Base-by-base conservation (phyloP, 2,329 filamentous ascomycete genomes). In the Tolypocladium amazonense region DNA sequence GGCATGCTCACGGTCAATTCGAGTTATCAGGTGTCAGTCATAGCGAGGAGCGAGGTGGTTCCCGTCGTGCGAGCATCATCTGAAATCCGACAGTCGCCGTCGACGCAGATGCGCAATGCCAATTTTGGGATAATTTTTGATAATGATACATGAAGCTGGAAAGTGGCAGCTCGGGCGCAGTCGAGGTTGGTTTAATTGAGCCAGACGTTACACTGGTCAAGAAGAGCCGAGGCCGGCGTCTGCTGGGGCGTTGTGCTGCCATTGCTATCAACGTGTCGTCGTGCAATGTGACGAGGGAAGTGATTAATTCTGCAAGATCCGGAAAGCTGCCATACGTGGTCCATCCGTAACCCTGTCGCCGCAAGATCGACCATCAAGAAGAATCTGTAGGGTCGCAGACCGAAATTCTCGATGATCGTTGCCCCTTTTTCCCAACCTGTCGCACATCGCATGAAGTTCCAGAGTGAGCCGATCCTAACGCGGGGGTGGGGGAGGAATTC, bases 281-380 rank as follows among this genome's bases (percentile, higher is more conserved):
- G 73, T 69, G 67, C 69, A 69, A 71, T 65, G 69, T 66, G 68
- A 71, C 70, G 68, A 70, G 66, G 71, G 70, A 71, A 72, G 69
- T 70, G 68, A 71, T 72, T 74, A 68, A 73, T 70, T 75, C 62
- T 74, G 72, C 67, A 70, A 69, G 69, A 70, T 72, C 70, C 71
- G 71, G 70, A 72, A 54, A 71, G 71, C 68, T 74, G 73, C 68
- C 70, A 74, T 69, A 73, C 65, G 68, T 67, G 68, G 69, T 68
- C 70, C 71, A 69, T 71, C 68, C 66, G 70, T 68, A 68, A 71
- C 65, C 70, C 68, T 66, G 71, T 73, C 66, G 71, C 67, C 67
- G 69, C 68, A 71, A 71, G 69, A 68, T 67, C 68, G 72, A 71
- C 71, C 68, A 71, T 69, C 68, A 72, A 68, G 66, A 68, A 72